These are phyloP conservation scores for Trematosphaeria pertusa DNA, from an alignment of 2,329 filamentous ascomycete species.

Conservation along the genomic window DNA sequence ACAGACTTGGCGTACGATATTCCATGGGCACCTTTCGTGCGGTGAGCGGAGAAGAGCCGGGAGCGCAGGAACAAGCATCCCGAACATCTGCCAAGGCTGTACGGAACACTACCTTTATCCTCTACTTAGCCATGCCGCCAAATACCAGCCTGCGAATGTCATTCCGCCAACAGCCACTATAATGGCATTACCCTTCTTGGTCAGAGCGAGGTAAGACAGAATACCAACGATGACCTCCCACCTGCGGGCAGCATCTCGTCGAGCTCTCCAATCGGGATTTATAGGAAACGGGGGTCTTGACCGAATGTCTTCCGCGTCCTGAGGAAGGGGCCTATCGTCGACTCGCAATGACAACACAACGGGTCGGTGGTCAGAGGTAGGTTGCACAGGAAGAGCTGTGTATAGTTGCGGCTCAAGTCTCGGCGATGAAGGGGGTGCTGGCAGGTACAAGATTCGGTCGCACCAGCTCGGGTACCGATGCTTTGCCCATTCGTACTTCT, in stretches of 20 bases:
- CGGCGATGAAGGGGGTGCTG: conserved; percentile 52
- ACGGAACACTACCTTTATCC: too few relatives aligned
- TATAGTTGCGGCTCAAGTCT: conserved; percentile 69
- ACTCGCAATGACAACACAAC: conserved; percentile 76
- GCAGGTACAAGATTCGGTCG: conserved; percentile 82
- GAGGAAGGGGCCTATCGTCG: conserved; percentile 59
- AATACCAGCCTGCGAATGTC: conserved; percentile 34
- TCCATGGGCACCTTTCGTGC: too few relatives aligned
- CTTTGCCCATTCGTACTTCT: conserved; percentile 73
- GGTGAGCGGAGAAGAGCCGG: too few relatives aligned
- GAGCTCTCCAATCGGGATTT: conserved; percentile 63
- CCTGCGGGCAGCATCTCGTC: conserved; percentile 60
- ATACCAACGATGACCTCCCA: conserved; percentile 68
- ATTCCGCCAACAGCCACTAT: conserved; percentile 40
- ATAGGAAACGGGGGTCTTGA: conserved; percentile 63
- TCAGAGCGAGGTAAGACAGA: conserved; percentile 60
- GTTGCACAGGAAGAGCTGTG: conserved; percentile 75
- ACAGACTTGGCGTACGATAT: too few relatives aligned
- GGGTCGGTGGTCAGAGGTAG: conserved; percentile 86
- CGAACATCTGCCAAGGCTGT: too few relatives aligned
- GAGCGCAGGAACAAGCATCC: too few relatives aligned
- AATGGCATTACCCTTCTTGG: conserved; percentile 54
- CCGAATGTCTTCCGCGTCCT: conserved; percentile 45
- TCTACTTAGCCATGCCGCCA: conserved; percentile 26
- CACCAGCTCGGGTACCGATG: conserved; percentile 92